phyloP scores from a whole-genome alignment of 1,284 basidiomycete genomes.

The Cutaneotrichosporon sp. region DNA sequence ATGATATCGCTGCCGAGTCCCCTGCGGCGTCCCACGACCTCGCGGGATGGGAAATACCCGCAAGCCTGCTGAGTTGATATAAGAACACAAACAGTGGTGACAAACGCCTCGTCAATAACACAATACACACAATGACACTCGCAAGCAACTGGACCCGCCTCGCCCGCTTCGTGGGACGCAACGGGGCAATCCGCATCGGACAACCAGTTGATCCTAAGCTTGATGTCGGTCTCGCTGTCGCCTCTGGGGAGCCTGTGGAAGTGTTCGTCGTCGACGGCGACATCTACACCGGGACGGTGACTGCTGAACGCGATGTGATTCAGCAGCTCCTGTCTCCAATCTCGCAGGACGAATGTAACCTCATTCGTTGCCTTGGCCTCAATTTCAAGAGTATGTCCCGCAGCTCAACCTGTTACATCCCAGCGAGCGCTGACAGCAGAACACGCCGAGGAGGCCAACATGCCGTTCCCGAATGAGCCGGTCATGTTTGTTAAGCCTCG shows the following conservation, averaged over 20 bases:
- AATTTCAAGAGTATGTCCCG: constrained; percentile 37
- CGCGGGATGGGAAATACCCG: too few species aligned
- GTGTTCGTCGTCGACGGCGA: constrained; percentile 26
- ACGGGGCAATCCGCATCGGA: constrained; percentile 29
- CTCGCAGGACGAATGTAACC: constrained; percentile 35
- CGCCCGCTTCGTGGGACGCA: constrained; percentile 37
- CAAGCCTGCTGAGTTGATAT: too few species aligned
- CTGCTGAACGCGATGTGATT: constrained; percentile 11
- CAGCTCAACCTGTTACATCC: not conserved
- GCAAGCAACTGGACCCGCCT: constrained; percentile 31
- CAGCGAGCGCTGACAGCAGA: constrained; percentile 32
- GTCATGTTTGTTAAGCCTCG: constrained; percentile 55
- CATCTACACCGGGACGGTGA: constrained; percentile 16
- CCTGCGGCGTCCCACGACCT: too few species aligned
- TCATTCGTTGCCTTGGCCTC: constrained; percentile 49
- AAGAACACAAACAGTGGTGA: too few species aligned
- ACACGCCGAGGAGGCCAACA: constrained; percentile 23
- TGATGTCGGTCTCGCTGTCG: constrained; percentile 51
- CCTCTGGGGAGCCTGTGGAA: constrained; percentile 23
- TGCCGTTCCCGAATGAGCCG: constrained; percentile 45
- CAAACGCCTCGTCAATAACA: not conserved
- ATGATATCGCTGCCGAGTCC: too few species aligned
- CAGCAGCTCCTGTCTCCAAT: constrained; percentile 35
- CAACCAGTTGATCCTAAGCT: constrained; percentile 43
- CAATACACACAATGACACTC: constrained; percentile 15